Percentiles rank a stretch among this genome's conserved stretches.
Evolutionary conservation across 352 stramenopile genomes (phyloP).

Genomic region (Phytophthora europaea): DNA sequence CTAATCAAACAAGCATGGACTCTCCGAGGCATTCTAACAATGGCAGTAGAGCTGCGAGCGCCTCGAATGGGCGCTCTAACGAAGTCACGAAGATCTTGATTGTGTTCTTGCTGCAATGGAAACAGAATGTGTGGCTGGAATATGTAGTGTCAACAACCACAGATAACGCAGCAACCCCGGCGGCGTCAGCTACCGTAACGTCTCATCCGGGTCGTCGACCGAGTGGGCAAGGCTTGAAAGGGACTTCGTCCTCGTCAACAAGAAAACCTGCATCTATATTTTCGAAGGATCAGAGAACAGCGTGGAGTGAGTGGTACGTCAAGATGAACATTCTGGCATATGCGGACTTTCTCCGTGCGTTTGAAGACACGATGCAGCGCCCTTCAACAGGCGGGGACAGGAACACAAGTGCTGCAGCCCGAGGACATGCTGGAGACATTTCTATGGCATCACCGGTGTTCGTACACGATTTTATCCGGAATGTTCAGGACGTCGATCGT

Average conservation of each 20-base stretch:
- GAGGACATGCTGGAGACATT: conserved; percentile 13
- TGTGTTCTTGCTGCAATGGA: conserved; percentile 90
- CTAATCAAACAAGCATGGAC: conserved; percentile 11
- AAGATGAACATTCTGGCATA: conserved; percentile 89
- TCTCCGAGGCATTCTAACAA: conserved; percentile 13
- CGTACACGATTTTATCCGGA: conserved; percentile 86
- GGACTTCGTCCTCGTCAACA: conserved; percentile 23
- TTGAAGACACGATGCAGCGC: conserved; percentile 69
- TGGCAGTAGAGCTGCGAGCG: conserved; percentile 11
- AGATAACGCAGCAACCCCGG: conserved; percentile 35
- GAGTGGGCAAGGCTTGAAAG: conserved; percentile 40
- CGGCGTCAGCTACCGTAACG: conserved; percentile 3
- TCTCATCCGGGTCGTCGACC: conserved; percentile 25
- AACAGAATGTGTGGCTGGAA: conserved; percentile 91
- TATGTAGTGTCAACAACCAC: conserved; percentile 86
- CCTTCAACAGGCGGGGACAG: conserved; percentile 15
- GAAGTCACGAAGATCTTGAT: conserved; percentile 78
- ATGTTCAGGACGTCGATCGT: conserved; percentile 89
- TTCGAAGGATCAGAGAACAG: conserved; percentile 52
- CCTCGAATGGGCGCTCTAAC: conserved; percentile 10
- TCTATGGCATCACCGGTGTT: conserved; percentile 50
- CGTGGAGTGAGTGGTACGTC: conserved; percentile 85
- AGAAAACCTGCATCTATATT: conserved; percentile 45
- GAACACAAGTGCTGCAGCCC: conserved; percentile 9
- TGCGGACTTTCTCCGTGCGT: conserved; percentile 84